Evolutionary conservation across 1,284 basidiomycete genomes (phyloP).

Genomic region (Testicularia cyperi): DNA sequence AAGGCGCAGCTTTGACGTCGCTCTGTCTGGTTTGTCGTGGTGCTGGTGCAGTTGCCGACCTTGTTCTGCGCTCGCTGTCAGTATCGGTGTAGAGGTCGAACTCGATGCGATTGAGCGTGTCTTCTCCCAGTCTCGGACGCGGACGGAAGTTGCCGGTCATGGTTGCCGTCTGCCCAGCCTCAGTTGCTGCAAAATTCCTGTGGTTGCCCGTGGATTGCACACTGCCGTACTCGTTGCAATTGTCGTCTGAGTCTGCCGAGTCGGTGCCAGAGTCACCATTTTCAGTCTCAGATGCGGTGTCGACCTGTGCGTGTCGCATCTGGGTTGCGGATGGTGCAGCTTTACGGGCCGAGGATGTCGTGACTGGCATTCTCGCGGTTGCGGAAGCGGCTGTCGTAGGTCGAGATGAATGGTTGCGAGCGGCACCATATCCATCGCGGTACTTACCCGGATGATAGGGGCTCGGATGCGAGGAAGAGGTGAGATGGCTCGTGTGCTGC

Average conservation of each 20-base stretch:
- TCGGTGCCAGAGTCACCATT: slow-evolving; percentile 28
- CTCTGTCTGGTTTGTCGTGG: background rate
- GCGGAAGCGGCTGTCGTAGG: background rate
- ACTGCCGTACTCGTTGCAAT: slow-evolving; percentile 12
- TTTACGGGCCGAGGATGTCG: too few relatives aligned
- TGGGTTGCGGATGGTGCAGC: background rate
- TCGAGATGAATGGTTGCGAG: slow-evolving; percentile 2
- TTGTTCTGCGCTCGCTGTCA: slow-evolving; percentile 8
- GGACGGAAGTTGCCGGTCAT: slow-evolving; percentile 16
- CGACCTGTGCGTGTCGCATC: slow-evolving; percentile 2
- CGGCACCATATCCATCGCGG: slow-evolving; percentile 1
- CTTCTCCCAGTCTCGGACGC: slow-evolving; percentile 31
- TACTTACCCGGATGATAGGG: slow-evolving; percentile 27
- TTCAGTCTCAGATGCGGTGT: slow-evolving; percentile 35
- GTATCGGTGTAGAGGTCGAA: slow-evolving; percentile 32
- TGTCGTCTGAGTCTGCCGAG: slow-evolving; percentile 22
- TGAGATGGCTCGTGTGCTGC: slow-evolving; percentile 9
- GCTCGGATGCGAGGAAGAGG: slow-evolving; percentile 24
- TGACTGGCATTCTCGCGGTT: background rate
- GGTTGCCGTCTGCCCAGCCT: slow-evolving; percentile 24
- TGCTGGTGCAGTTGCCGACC: background rate
- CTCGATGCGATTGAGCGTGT: slow-evolving; percentile 32
- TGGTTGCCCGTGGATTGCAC: slow-evolving; percentile 42
- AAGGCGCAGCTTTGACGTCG: background rate
- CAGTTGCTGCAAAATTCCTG: slow-evolving; percentile 32